Evolutionary conservation across 129 eudicot species (phyloP).

Genomic region (Flaveria bidentis): DNA sequence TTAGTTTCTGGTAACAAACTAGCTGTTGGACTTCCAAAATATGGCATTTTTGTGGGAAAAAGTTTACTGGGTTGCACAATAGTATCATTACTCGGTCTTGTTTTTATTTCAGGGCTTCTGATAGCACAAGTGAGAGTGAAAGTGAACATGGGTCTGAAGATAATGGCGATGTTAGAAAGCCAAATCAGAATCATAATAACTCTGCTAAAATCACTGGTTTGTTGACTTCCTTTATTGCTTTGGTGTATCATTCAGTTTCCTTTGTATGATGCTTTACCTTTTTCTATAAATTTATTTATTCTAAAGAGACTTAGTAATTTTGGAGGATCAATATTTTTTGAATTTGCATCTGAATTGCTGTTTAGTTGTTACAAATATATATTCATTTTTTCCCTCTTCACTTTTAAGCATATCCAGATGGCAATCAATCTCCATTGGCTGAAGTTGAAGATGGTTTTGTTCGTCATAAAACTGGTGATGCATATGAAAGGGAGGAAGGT

Average conservation of each 20-base stretch:
- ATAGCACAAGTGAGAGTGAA: slow-evolving; percentile 45
- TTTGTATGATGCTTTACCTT: background rate
- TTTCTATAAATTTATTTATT: background rate
- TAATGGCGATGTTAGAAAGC: slow-evolving; percentile 43
- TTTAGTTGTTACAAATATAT: background rate
- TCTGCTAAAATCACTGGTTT: slow-evolving; percentile 45
- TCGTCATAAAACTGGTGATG: slow-evolving; percentile 41
- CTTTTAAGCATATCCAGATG: slow-evolving; percentile 30
- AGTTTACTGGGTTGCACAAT: background rate
- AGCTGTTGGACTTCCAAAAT: background rate
- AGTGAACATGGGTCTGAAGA: slow-evolving; percentile 54
- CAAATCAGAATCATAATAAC: slow-evolving; percentile 46
- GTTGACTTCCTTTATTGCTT: slow-evolving; percentile 12
- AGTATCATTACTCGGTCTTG: slow-evolving; percentile 13
- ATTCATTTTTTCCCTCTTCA: background rate
- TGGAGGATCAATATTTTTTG: background rate
- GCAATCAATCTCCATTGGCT: slow-evolving; percentile 40
- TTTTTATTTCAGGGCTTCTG: slow-evolving; percentile 50
- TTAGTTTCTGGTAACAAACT: background rate
- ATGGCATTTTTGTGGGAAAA: background rate
- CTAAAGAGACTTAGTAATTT: background rate
- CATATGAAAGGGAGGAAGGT: slow-evolving; percentile 63
- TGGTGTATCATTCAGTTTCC: background rate
- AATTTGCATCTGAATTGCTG: background rate
- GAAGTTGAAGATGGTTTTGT: slow-evolving; percentile 50